Conservation (phyloP, 495 filamentous ascomycete genomes). For the Annulohypoxylon nitens region DNA sequence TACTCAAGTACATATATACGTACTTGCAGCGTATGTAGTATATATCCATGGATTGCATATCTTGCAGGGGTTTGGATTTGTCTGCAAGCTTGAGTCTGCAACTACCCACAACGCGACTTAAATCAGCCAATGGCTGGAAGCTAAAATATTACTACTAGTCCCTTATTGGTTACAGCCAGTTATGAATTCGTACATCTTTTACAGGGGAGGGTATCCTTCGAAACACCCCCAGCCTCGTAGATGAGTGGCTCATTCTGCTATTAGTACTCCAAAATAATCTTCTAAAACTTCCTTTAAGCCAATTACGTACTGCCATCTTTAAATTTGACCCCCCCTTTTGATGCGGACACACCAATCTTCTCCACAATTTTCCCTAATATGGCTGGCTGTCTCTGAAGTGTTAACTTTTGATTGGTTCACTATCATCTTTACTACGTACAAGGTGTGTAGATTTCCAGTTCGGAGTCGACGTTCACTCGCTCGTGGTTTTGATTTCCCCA, state of each 20-base stretch:
- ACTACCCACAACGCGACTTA: neutral
- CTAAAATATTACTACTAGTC: neutral
- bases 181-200: constrained; percentile 11
- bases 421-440: constrained; percentile 1
- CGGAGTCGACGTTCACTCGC: constrained; percentile 25
- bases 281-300: neutral
- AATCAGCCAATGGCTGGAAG: neutral
- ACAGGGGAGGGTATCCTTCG: constrained; percentile 29
- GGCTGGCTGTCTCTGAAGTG: constrained; percentile 28
- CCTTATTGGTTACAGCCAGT: constrained; percentile 5
- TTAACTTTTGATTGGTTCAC: constrained; percentile 1
- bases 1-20: neutral
- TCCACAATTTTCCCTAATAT: constrained; percentile 23
- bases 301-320: constrained; percentile 17
- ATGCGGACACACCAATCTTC: constrained; percentile 9
- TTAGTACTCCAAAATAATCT: constrained; percentile 23
- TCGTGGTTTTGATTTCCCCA: constrained; percentile 23
- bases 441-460: constrained; percentile 10
- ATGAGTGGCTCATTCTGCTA: constrained; percentile 22
- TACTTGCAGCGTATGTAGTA: neutral
- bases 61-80: neutral
- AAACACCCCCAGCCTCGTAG: constrained; percentile 34
- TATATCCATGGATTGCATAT: neutral
- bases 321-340: constrained; percentile 9
- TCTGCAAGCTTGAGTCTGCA: neutral